Conservation (phyloP, 176 grass and related monocot species). For the Rhipidocladum racemiflorum region DNA sequence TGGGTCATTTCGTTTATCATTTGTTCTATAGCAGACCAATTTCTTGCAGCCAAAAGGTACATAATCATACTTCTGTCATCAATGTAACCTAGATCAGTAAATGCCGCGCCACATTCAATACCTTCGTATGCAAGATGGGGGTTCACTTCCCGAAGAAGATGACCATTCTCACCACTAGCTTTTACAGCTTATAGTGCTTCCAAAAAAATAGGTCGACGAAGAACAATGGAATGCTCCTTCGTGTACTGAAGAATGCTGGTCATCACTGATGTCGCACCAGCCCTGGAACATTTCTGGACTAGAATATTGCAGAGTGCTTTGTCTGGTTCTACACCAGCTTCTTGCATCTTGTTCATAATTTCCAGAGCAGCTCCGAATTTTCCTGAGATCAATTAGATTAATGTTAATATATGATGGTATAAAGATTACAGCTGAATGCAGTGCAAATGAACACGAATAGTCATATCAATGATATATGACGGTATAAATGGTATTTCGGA, state of each 20-base stretch:
- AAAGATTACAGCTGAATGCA: neutral
- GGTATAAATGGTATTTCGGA: neutral
- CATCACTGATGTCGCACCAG: conserved; percentile 56
- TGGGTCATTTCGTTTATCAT: conserved; percentile 34
- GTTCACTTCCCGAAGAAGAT: conserved; percentile 73
- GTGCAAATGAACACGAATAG: conserved; percentile 8
- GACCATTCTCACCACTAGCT: conserved; percentile 43
- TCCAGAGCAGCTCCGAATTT: conserved; percentile 62
- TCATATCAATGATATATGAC: neutral
- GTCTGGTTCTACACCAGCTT: conserved; percentile 65
- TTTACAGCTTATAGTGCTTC: conserved; percentile 67
- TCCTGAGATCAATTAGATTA: conserved; percentile 31
- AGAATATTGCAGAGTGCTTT: conserved; percentile 75
- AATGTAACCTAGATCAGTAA: conserved; percentile 41
- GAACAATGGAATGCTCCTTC: conserved; percentile 70
- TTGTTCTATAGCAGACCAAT: conserved; percentile 54
- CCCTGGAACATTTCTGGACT: conserved; percentile 64
- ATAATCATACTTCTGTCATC: conserved; percentile 54
- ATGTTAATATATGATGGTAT: conserved; percentile 25
- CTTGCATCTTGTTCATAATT: conserved; percentile 66
- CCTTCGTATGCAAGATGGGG: conserved; percentile 60
- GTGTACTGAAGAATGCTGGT: conserved; percentile 61
- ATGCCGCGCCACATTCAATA: conserved; percentile 41
- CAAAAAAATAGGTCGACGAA: conserved; percentile 53
- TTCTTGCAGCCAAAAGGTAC: conserved; percentile 48